Percentiles rank a stretch among this genome's conserved stretches.
Evolutionary conservation across 2,329 filamentous ascomycete species (phyloP).

Genomic region (Epichloe hybrida): DNA sequence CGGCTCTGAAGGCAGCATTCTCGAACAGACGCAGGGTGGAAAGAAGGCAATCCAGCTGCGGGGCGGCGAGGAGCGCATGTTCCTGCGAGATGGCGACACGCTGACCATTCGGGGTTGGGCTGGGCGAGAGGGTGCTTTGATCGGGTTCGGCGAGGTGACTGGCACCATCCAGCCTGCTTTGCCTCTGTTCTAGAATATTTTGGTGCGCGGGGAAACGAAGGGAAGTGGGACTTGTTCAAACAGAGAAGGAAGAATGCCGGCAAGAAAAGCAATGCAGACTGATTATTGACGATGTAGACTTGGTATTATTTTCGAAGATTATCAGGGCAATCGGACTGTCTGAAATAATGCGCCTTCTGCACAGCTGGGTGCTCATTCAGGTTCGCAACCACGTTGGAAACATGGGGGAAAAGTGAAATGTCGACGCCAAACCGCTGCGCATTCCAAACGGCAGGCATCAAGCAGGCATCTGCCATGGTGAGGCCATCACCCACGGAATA

Average conservation of each 20-base stretch:
- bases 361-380: conserved; percentile 37
- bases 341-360: conserved; percentile 36
- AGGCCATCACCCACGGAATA: conserved; percentile 43
- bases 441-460: conserved; percentile 45
- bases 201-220: background rate
- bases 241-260: background rate
- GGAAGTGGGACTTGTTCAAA: background rate
- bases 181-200: conserved; percentile 14
- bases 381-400: conserved; percentile 30
- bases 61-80: conserved; percentile 53
- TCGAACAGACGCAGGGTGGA: conserved; percentile 60
- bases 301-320: conserved; percentile 12
- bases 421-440: conserved; percentile 42
- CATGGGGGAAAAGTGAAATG: conserved; percentile 31
- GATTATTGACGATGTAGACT: background rate
- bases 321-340: conserved; percentile 35
- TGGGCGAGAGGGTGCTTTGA: conserved; percentile 49
- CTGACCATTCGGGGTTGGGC: conserved; percentile 52
- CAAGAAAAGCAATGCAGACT: no score
- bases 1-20: conserved; percentile 53
- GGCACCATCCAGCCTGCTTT: conserved; percentile 39
- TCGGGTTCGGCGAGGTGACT: conserved; percentile 64
- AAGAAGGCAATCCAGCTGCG: conserved; percentile 48
- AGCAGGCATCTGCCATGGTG: conserved; percentile 43
- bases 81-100: conserved; percentile 63